A percentile compares a stretch with the other conserved stretches of the same genome.
These are phyloP conservation scores for Talaromyces pinophilus DNA, from an alignment of 2,329 filamentous ascomycete genomes.

Conservation along the genomic window DNA sequence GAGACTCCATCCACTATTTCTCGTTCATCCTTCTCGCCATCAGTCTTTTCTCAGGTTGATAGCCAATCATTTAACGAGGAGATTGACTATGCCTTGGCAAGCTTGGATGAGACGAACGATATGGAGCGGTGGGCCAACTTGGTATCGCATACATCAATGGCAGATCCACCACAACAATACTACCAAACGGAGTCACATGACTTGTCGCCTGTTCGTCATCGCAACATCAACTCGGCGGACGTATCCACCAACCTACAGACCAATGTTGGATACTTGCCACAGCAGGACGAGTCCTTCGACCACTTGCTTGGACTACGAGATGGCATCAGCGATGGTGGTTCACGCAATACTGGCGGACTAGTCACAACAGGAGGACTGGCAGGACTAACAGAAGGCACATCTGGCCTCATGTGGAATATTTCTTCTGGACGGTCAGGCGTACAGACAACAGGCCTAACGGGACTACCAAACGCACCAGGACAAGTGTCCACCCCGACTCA, in stretches of 20 bases:
- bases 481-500: background rate
- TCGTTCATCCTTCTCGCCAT: constrained; percentile 10
- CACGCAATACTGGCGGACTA: background rate
- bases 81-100: constrained; percentile 8
- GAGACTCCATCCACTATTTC: constrained; percentile 13
- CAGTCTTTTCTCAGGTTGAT: constrained; percentile 7
- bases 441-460: too few relatives aligned
- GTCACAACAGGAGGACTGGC: background rate
- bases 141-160: background rate
- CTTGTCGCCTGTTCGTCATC: background rate
- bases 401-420: background rate
- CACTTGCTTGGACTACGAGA: background rate
- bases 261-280: background rate
- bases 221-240: background rate
- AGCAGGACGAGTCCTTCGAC: background rate
- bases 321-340: background rate
- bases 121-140: background rate
- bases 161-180: background rate
- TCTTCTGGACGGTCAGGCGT: background rate
- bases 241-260: constrained; percentile 2
- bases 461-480: background rate
- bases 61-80: constrained; percentile 4
- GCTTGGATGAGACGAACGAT: constrained; percentile 5
- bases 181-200: background rate
- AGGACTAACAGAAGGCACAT: background rate